Percentiles rank a stretch among this genome's conserved stretches.
Conservation (phyloP, 257 asterid species). For the Gentiana straminea region DNA sequence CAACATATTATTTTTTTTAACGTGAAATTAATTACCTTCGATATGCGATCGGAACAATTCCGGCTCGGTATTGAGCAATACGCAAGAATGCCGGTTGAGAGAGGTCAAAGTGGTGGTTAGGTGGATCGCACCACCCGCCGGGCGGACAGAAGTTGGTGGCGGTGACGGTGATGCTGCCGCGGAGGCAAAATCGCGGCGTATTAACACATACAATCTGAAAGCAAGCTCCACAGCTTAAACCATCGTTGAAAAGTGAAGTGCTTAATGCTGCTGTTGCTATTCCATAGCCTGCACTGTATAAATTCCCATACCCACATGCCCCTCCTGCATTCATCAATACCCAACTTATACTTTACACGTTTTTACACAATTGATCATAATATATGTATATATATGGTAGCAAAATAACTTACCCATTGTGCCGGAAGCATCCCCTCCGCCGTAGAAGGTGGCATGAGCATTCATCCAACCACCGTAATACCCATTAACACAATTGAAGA, state of each 20-base stretch:
- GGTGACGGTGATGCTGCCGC: slow-evolving; percentile 61
- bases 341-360: too few relatives aligned
- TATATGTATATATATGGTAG: too few relatives aligned
- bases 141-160: slow-evolving; percentile 98
- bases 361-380: too few relatives aligned
- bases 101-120: slow-evolving; percentile 87
- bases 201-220: slow-evolving; percentile 57
- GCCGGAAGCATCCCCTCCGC: slow-evolving; percentile 95
- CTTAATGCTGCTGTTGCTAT: slow-evolving; percentile 81
- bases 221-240: slow-evolving; percentile 75
- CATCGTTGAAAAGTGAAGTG: slow-evolving; percentile 68
- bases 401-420: slow-evolving; percentile 60
- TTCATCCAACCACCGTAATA: slow-evolving; percentile 76
- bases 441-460: slow-evolving; percentile 91
- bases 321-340: slow-evolving; percentile 37
- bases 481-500: slow-evolving; percentile 33
- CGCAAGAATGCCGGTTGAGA: slow-evolving; percentile 62
- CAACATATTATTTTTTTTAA: too few relatives aligned
- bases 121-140: slow-evolving; percentile 91
- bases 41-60: slow-evolving; percentile 74
- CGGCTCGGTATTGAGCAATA: slow-evolving; percentile 74
- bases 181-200: slow-evolving; percentile 47
- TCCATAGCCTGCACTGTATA: slow-evolving; percentile 78
- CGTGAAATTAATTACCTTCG: slow-evolving; percentile 34
- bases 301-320: slow-evolving; percentile 92